Evolutionary conservation across 208 protist species (phyloP).

Genomic region (Wallacemonas sp.): DNA sequence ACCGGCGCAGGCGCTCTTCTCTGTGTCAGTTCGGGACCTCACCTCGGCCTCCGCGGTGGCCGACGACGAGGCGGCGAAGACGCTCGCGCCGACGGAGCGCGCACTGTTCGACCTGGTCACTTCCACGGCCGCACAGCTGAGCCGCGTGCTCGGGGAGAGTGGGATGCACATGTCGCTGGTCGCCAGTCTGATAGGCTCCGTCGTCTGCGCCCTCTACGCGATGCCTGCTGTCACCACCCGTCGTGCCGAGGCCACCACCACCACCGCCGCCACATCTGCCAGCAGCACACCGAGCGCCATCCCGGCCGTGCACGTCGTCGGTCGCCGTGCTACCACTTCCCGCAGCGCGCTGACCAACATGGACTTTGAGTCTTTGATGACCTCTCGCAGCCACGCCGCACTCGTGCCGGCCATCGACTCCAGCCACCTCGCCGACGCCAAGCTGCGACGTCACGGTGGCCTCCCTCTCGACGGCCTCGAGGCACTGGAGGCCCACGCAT

Average conservation of each 20-base stretch:
- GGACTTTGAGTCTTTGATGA: neutral
- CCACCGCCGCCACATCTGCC: neutral
- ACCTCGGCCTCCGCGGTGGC: neutral
- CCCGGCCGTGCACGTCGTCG: neutral
- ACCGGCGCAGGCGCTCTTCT: conserved; percentile 4
- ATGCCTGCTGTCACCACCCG: conserved; percentile 28
- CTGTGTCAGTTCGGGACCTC: neutral
- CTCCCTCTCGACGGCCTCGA: neutral
- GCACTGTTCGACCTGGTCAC: conserved; percentile 26
- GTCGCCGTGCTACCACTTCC: conserved; percentile 9
- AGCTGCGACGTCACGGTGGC: neutral
- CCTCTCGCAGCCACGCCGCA: neutral
- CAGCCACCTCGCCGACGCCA: neutral
- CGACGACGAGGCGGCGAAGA: neutral
- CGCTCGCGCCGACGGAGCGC: neutral
- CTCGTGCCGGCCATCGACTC: neutral
- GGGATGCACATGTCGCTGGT: conserved; percentile 53
- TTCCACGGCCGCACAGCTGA: conserved; percentile 32
- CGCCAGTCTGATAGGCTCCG: conserved; percentile 41
- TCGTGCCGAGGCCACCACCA: neutral
- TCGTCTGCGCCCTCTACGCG: conserved; percentile 53
- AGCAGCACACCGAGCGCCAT: conserved; percentile 5
- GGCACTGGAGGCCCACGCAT: conserved; percentile 10
- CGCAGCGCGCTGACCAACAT: conserved; percentile 16
- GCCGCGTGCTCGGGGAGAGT: conserved; percentile 45